Evolutionary conservation across 371 early-diverging fungal genomes (phyloP), one percentile per base, ranked within the genome.

Genomic region (Mortierella sp.): DNA sequence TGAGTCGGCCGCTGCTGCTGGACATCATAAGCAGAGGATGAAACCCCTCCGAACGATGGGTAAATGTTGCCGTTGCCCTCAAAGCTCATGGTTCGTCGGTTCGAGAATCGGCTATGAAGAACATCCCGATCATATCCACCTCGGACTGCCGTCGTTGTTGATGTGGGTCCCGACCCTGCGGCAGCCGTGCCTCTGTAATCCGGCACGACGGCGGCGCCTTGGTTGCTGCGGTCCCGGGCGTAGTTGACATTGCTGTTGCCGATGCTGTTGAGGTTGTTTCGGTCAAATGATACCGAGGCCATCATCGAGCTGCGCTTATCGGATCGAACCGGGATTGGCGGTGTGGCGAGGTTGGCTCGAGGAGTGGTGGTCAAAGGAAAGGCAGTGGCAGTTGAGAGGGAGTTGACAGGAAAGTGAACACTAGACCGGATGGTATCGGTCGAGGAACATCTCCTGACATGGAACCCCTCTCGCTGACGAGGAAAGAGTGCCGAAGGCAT

Each of bases 381-480:
- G 29, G 74, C 51, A 12, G 46, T 18, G 27, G 44, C 60, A 1
- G 14, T 51, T 6, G 51, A 72, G 18, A 35, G 41, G 24, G 58
- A 68, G 21, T 68, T 32, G 0, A n/a, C 21, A 14, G 79, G 71
- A 29, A 79, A 77, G 35, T 71, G 75, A 24, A 72, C 55, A 38
- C 72, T 82, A 43, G 68, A 29, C 1, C 78, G 75, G 56, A 84
- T 58, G 8, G 75, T 74, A 18, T 84, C 84, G 14, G 78, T 81
- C 18, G 84, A 84, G 6, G 84, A 81, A 56, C 84, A 84, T 65
- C 84, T 58, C 8, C 84, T 81, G 12, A 84, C 76, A 73, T 84
- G 84, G 58, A 48, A 43, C 3, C 76, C 78, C n/a, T 75, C 81
- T 0, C 74, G 76, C 18, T 82, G 81, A 3, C 72, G 58, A 16